Percentiles rank a stretch among this genome's conserved stretches.
phyloP scores from a whole-genome alignment of 2,329 filamentous ascomycete genomes.

The Claviceps arundinis region DNA sequence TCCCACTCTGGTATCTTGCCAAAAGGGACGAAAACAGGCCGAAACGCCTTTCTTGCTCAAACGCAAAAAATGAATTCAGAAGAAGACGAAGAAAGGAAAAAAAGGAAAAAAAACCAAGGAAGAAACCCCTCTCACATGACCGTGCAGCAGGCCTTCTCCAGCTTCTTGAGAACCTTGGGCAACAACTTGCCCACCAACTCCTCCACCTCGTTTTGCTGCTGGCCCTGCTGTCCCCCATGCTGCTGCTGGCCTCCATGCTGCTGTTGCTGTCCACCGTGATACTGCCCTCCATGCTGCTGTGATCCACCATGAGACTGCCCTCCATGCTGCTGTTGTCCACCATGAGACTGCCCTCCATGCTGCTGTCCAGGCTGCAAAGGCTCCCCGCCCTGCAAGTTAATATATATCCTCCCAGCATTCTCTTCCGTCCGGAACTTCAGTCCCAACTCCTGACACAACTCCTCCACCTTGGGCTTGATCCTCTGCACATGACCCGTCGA shows the following conservation, averaged over 20 bases:
- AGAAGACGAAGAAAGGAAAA: not conserved
- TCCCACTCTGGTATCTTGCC: not conserved
- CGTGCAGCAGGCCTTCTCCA: constrained; percentile 58
- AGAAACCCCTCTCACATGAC: constrained; percentile 46
- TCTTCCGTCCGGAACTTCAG: constrained; percentile 75
- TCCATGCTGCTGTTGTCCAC: constrained; percentile 20
- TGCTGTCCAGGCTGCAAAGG: constrained; percentile 30
- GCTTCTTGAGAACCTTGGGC: constrained; percentile 45
- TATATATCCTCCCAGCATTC: constrained; percentile 79
- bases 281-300: constrained; percentile 23
- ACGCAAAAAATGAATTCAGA: not conserved
- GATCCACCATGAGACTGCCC: constrained; percentile 13
- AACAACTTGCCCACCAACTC: constrained; percentile 48
- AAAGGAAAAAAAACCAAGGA: not conserved
- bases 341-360: constrained; percentile 11
- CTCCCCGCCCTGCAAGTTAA: constrained; percentile 67
- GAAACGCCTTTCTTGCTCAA: not conserved
- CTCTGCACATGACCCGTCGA: constrained; percentile 72
- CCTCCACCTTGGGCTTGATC: constrained; percentile 88
- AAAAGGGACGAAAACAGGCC: not conserved
- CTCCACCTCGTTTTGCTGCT: constrained; percentile 41
- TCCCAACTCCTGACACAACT: constrained; percentile 70
- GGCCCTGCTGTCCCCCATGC: constrained; percentile 26
- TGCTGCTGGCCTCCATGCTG: constrained; percentile 12
- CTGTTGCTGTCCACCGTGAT: constrained; percentile 26